These are phyloP conservation scores for Solanum chaucha DNA, from an alignment of 257 asterid genomes.

Conservation along the genomic window DNA sequence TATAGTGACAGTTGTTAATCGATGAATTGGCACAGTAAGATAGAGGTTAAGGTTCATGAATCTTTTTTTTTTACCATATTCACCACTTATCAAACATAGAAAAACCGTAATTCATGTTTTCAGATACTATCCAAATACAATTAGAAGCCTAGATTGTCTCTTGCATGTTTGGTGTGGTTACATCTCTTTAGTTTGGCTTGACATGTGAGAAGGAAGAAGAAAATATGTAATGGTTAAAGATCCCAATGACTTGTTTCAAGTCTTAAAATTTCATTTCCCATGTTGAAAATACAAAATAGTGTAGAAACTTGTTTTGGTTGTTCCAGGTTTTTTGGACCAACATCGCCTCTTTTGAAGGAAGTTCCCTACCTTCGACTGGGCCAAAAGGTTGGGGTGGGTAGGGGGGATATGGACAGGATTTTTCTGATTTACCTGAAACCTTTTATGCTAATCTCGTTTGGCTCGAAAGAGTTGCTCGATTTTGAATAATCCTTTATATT, in stretches of 20 bases:
- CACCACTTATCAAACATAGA: neutral
- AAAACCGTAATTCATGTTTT: neutral
- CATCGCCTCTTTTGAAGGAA: neutral
- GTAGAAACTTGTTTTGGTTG: neutral
- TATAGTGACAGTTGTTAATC: neutral
- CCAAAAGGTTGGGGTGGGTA: neutral
- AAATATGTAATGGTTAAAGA: neutral
- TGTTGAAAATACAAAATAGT: neutral
- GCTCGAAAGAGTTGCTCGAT: neutral
- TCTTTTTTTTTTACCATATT: neutral
- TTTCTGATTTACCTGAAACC: neutral
- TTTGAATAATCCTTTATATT: neutral
- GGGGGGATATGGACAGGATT: neutral
- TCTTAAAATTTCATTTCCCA: neutral
- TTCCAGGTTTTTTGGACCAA: neutral
- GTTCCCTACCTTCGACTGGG: neutral
- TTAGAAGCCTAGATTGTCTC: neutral
- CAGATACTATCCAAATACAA: neutral
- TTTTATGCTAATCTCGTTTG: neutral
- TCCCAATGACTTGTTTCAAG: neutral
- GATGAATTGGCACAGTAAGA: neutral
- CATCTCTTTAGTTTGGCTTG: neutral
- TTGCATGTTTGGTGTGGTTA: neutral
- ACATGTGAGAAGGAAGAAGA: neutral
- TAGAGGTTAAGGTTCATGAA: neutral